Evolutionary conservation across 2,329 filamentous ascomycete species (phyloP).

Genomic region (Neonectria hederae): DNA sequence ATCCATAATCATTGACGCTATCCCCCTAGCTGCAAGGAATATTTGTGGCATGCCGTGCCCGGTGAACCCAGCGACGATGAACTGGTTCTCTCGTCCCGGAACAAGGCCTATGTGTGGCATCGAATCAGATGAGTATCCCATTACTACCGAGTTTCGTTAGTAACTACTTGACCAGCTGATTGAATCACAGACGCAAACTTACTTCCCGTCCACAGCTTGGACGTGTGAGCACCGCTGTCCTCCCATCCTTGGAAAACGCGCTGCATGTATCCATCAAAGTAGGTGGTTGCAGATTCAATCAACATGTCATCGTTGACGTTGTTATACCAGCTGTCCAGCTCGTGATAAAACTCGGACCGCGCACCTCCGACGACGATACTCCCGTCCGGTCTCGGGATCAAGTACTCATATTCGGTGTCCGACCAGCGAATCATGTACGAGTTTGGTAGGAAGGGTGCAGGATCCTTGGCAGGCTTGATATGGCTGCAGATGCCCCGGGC

Average conservation of each 20-base stretch:
- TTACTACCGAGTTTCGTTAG: constrained; percentile 41
- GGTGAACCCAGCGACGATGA: constrained; percentile 59
- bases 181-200: neutral
- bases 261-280: constrained; percentile 24
- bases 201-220: constrained; percentile 19
- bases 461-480: constrained; percentile 12
- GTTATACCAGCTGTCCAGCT: constrained; percentile 17
- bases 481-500: constrained; percentile 14
- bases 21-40: constrained; percentile 42
- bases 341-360: constrained; percentile 18
- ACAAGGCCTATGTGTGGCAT: constrained; percentile 56
- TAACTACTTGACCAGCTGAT: neutral
- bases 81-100: constrained; percentile 49
- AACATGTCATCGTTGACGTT: constrained; percentile 17
- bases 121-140: constrained; percentile 54
- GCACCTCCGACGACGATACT: constrained; percentile 21
- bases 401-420: constrained; percentile 16
- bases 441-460: constrained; percentile 5
- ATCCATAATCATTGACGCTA: constrained; percentile 13
- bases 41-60: constrained; percentile 63
- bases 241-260: constrained; percentile 20
- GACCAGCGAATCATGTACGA: constrained; percentile 21
- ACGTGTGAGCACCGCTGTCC: constrained; percentile 15
- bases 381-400: constrained; percentile 16
- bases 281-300: constrained; percentile 18